Percentiles rank a stretch among this genome's conserved stretches.
These are phyloP conservation scores for Sedum album DNA, from an alignment of 164 flowering plant species.

Conservation along the genomic window DNA sequence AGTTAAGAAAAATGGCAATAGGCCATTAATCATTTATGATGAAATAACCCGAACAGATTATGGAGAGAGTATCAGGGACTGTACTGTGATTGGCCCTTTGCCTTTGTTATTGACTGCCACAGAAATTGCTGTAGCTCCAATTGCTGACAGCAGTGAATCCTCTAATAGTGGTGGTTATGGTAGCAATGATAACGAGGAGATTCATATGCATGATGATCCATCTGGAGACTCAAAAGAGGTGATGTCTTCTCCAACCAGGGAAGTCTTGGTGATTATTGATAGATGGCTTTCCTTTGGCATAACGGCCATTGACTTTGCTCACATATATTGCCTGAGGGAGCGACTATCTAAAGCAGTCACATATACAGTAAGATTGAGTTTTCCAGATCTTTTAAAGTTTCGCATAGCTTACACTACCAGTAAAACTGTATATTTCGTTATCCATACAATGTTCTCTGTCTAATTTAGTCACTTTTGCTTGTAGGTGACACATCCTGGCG, in stretches of 20 bases:
- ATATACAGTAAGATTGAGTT: slow-evolving; percentile 47
- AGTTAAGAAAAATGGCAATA: slow-evolving; percentile 14
- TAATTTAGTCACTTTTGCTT: slow-evolving; percentile 10
- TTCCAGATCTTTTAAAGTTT: not conserved
- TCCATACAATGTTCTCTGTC: not conserved
- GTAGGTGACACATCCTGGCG: slow-evolving; percentile 53
- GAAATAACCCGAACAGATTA: slow-evolving; percentile 80
- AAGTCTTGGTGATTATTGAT: slow-evolving; percentile 63
- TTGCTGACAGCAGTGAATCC: slow-evolving; percentile 25
- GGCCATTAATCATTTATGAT: slow-evolving; percentile 54
- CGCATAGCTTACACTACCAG: not conserved
- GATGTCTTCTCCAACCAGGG: slow-evolving; percentile 72
- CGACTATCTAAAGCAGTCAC: slow-evolving; percentile 64
- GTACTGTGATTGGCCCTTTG: slow-evolving; percentile 66
- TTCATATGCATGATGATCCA: slow-evolving; percentile 27
- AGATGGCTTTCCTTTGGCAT: slow-evolving; percentile 70
- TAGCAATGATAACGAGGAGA: slow-evolving; percentile 18
- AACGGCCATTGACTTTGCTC: slow-evolving; percentile 84
- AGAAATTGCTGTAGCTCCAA: slow-evolving; percentile 79
- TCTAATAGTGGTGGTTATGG: slow-evolving; percentile 28
- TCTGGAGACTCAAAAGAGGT: slow-evolving; percentile 30
- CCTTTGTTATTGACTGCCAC: slow-evolving; percentile 67
- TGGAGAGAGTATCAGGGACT: slow-evolving; percentile 51
- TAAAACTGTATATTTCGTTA: not conserved
- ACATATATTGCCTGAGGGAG: slow-evolving; percentile 83